These are phyloP conservation scores for Xylariaceae sp. DNA, from an alignment of 2,329 filamentous ascomycete species.

Conservation along the genomic window DNA sequence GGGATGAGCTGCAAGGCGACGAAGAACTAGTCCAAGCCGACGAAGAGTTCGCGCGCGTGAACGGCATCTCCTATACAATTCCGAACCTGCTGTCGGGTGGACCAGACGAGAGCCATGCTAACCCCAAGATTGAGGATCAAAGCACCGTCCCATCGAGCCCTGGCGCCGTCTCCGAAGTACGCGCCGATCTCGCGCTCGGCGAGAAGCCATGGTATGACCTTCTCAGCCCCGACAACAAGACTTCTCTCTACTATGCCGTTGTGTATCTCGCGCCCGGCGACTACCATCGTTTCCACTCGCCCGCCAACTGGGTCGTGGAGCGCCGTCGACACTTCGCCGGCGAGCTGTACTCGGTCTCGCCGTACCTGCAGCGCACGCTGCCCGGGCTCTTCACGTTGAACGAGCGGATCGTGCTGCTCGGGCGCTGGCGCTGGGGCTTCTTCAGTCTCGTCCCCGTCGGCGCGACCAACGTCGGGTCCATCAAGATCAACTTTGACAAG, in stretches of 20 bases:
- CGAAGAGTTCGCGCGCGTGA: slow-evolving; percentile 91
- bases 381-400: slow-evolving; percentile 96
- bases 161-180: slow-evolving; percentile 81
- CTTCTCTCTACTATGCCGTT: slow-evolving; percentile 88
- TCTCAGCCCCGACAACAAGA: slow-evolving; percentile 66
- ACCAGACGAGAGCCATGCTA: slow-evolving; percentile 48
- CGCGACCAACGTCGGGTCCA: slow-evolving; percentile 95
- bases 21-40: slow-evolving; percentile 77
- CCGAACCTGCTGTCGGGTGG: slow-evolving; percentile 85
- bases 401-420: slow-evolving; percentile 91
- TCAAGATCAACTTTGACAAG: slow-evolving; percentile 94
- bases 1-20: slow-evolving; percentile 49
- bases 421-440: slow-evolving; percentile 96
- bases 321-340: slow-evolving; percentile 95
- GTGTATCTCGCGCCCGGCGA: slow-evolving; percentile 96
- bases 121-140: slow-evolving; percentile 69
- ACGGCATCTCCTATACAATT: slow-evolving; percentile 94
- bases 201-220: slow-evolving; percentile 73
- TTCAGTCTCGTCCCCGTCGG: slow-evolving; percentile 96
- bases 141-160: slow-evolving; percentile 67
- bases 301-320: slow-evolving; percentile 93
- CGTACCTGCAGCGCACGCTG: slow-evolving; percentile 89
- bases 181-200: slow-evolving; percentile 79
- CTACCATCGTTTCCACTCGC: slow-evolving; percentile 98
- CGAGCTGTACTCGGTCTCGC: slow-evolving; percentile 92